Evolutionary conservation across 176 grass and related monocot genomes (phyloP).

Genomic region (Triticum dicoccoides): DNA sequence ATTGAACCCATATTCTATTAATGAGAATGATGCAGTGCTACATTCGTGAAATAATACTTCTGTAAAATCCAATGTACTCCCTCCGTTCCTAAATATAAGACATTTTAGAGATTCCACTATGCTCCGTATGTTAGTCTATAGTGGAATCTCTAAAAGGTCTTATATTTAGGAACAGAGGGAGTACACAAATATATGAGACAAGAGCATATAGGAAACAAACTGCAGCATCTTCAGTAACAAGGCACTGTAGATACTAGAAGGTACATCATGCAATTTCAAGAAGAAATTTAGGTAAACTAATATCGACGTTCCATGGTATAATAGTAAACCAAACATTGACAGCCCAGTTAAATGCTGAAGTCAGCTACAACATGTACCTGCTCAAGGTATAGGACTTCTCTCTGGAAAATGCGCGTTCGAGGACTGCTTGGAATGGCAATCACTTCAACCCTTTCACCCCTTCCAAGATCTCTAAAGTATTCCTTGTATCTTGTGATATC

Average conservation of each 20-base stretch:
- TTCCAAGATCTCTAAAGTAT: conserved; percentile 75
- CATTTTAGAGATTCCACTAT: too few species aligned
- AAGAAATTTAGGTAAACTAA: background rate
- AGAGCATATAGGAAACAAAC: conserved; percentile 22
- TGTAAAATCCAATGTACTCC: background rate
- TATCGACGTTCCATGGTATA: conserved; percentile 19
- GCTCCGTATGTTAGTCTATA: background rate
- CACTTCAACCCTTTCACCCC: conserved; percentile 91
- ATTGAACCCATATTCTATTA: background rate
- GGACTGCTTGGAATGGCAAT: conserved; percentile 85
- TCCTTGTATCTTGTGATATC: conserved; percentile 92
- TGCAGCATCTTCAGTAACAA: background rate
- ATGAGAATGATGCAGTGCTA: background rate
- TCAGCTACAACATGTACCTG: conserved; percentile 50
- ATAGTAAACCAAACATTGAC: conserved; percentile 5
- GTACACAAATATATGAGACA: background rate
- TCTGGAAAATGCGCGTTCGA: conserved; percentile 55
- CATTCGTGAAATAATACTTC: background rate
- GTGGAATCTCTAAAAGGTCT: too few species aligned
- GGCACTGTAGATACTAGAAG: background rate
- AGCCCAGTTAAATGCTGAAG: background rate
- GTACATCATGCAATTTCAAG: background rate
- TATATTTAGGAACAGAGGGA: too few species aligned
- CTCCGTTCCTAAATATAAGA: too few species aligned
- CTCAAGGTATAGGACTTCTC: conserved; percentile 88